phyloP scores from a whole-genome alignment of 805 yeast genomes.

The Suhomyces emberorum region DNA sequence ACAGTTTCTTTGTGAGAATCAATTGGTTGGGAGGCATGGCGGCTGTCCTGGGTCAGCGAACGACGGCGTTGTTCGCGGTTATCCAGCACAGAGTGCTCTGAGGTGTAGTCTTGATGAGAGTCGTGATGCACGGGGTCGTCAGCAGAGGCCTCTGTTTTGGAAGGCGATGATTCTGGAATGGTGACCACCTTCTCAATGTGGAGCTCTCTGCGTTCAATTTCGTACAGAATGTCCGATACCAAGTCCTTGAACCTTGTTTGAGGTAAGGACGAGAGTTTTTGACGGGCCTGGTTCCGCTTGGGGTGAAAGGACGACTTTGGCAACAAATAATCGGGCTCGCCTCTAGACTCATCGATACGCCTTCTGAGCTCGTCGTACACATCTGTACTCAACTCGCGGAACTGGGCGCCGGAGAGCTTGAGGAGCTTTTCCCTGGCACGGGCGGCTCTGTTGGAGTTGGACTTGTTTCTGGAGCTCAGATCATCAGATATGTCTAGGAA shows the following conservation, averaged over 20 bases:
- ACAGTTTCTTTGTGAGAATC: slow-evolving; percentile 1
- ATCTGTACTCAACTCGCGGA: slow-evolving; percentile 87
- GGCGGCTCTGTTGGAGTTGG: slow-evolving; percentile 58
- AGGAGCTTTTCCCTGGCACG: slow-evolving; percentile 83
- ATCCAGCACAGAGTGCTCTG: neutral
- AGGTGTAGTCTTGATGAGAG: neutral
- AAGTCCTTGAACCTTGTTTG: slow-evolving; percentile 81
- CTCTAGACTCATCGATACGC: slow-evolving; percentile 58
- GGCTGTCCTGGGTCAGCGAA: too few relatives aligned
- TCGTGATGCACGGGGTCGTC: neutral
- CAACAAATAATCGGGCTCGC: slow-evolving; percentile 59
- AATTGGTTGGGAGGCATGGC: slow-evolving; percentile 1
- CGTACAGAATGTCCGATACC: slow-evolving; percentile 83
- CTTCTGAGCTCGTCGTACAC: slow-evolving; percentile 90
- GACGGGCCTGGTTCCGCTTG: slow-evolving; percentile 92
- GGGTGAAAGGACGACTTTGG: slow-evolving; percentile 81
- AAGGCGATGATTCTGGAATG: slow-evolving; percentile 1
- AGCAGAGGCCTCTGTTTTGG: neutral
- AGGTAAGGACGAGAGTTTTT: slow-evolving; percentile 82
- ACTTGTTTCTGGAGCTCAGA: slow-evolving; percentile 32
- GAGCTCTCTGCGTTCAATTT: slow-evolving; percentile 74
- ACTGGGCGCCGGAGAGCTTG: slow-evolving; percentile 78
- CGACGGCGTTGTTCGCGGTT: neutral
- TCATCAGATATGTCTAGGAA: slow-evolving; percentile 52
- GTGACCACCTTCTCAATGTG: slow-evolving; percentile 27